These are phyloP conservation scores for Sporormia fimetaria DNA, from an alignment of 495 filamentous ascomycete species.

Conservation along the genomic window DNA sequence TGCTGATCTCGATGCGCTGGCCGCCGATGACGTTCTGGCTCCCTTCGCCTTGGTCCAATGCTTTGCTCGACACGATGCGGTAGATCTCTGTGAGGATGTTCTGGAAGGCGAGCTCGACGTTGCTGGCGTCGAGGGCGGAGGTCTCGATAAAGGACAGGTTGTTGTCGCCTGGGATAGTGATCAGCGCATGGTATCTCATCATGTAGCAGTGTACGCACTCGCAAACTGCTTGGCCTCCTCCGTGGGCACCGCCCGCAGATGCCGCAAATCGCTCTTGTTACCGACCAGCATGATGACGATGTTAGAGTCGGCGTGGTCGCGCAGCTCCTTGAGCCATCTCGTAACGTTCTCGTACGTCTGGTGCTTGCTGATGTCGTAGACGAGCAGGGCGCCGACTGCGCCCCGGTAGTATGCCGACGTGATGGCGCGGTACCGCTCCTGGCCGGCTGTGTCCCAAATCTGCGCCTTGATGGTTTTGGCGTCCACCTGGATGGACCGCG, in stretches of 20 bases:
- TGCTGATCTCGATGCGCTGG: conserved; percentile 70
- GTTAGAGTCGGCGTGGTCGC: conserved; percentile 96
- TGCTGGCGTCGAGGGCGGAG: conserved; percentile 95
- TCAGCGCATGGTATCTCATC: conserved; percentile 2
- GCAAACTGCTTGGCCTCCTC: conserved; percentile 98
- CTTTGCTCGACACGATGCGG: conserved; percentile 97
- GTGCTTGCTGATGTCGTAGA: conserved; percentile 99
- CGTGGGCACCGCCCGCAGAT: conserved; percentile 92
- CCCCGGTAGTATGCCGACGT: conserved; percentile 98
- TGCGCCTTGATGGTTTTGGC: conserved; percentile 99
- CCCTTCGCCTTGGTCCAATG: conserved; percentile 72
- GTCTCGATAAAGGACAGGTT: conserved; percentile 98
- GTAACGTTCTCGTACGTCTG: conserved; percentile 99
- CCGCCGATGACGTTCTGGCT: conserved; percentile 56
- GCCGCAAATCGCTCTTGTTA: conserved; percentile 99
- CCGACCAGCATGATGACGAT: conserved; percentile 99
- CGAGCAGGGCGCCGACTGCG: conserved; percentile 90
- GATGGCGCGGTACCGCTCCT: conserved; percentile 97
- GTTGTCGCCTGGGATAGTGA: conserved; percentile 59
- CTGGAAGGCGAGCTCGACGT: conserved; percentile 98
- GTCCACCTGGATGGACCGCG: conserved; percentile 96
- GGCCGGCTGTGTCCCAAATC: conserved; percentile 99
- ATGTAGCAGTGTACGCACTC: conserved; percentile 48
- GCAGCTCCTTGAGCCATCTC: conserved; percentile 96
- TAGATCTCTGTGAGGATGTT: conserved; percentile 99